Base-by-base conservation (phyloP, 345 rosid species). In the Gossypium sturtianum region DNA sequence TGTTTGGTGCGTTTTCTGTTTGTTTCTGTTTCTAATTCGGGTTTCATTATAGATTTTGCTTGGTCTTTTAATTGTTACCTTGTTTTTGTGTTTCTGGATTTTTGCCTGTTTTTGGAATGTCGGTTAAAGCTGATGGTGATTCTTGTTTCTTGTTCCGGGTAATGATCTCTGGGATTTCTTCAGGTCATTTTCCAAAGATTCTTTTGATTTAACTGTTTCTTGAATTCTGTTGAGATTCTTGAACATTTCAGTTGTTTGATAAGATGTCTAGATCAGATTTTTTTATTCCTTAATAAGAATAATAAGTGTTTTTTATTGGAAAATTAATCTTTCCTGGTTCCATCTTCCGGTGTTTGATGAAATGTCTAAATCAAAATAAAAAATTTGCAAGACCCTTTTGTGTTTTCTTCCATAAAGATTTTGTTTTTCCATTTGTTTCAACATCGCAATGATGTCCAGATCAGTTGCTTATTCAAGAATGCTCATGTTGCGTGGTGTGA, bases 131-230 rank as follows among this genome's bases (percentile, higher is more conserved):
- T 73, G 77, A 76, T 25, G 72, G 56, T 70, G 78, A 76, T 77
- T 79, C 70, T 56, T 22, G 78, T 79, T 47, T 62, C 65, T 54
- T 66, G 51, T 71, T 57, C 68, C 16, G 79, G 82, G 71, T 80
- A 76, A 81, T 6, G 90, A 90, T 88, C 83, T 75, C 79, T 59
- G 75, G 73, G n/a, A 22, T 70, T 75, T 78, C 27, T 23, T 75
- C 62, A 80, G 82, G 94, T 84, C 83, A 68, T 84, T 85, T 82
- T 80, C 78, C 53, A 58, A 4, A 7, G 19, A 52, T 19, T 56
- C n/a, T 66, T 73, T 77, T 15, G 65, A 38, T 44, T 54, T 9
- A 70, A 52, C 53, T 19, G 61, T 76, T 60, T 52, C 54, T 71
- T 25, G 12, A 60, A n/a, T 63, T 45, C 43, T 41, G 58, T 72